Evolutionary conservation across 2,329 filamentous ascomycete genomes (phyloP), one percentile per base, ranked within the genome.

Genomic region (Dactylellina leptospora): DNA sequence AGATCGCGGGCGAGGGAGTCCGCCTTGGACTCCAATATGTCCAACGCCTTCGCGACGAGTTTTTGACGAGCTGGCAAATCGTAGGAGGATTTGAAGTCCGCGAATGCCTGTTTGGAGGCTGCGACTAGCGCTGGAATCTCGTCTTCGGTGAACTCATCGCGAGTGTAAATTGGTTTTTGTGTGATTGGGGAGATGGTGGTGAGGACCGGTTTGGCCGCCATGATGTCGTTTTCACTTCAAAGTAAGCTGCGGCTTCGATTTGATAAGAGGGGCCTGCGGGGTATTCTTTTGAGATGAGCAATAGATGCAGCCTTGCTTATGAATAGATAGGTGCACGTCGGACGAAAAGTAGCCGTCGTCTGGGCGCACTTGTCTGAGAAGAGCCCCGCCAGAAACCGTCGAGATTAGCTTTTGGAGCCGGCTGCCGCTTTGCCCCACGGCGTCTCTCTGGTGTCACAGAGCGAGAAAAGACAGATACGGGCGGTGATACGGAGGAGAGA

Each of bases 121-220:
- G 86, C 83, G 56, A 92, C 89, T n/a, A 97, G 82, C 63, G 85
- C 81, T 54, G 88, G 83, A 53, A 96, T 83, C 74, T 96, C 90
- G 25, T 85, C 81, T 36, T 86, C 81, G 45, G 90, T 89, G 75
- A 90, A 84, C 76, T 91, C 92, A 80, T 88, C 87, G 75, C 93
- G 88, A 72, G 89, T 91, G 75, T 96, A 81, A 79, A 97, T 87
- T 63, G 90, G 84, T 82, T 93, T 87, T 81, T 95, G 93, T 75
- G 92, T 97, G 74, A 87, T 89, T 63, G 93, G 93, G 2, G 93
- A 97, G 80, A 97, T 93, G 75, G 93, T 97, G 28, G 83, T 87
- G 77, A 89, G 83, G 38, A 82, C 85, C 79, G 69, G 62, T 44
- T 72, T 72, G 59, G 30, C 55, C 16, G 59, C 50, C 59, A 72